Base-by-base conservation (phyloP, 306 rosid genomes). In the Trichosanthes truncata region DNA sequence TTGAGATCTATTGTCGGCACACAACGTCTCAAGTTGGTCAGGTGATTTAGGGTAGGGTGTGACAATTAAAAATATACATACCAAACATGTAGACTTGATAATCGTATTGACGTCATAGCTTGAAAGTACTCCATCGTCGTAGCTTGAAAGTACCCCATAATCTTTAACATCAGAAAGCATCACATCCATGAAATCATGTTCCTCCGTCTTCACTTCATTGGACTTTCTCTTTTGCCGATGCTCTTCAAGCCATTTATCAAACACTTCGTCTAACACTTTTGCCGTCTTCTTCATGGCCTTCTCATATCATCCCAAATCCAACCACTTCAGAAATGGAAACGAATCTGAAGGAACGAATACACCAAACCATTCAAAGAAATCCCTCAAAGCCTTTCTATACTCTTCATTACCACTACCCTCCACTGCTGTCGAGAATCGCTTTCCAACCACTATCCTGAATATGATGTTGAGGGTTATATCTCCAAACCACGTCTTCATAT, bases 41-140 rank as follows among this genome's bases (percentile, higher is more conserved):
- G n/a, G n/a, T n/a, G n/a, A n/a, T n/a, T n/a, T n/a, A n/a, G n/a
- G n/a, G n/a, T n/a, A n/a, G n/a, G n/a, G n/a, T n/a, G n/a, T n/a
- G n/a, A n/a, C n/a, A 29, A 29, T 29, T 29, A 29, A 29, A 29
- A 29, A 29, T 29, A 36, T 36, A 36, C 78, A 29, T 88, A 88
- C 92, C 52, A 88, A 86, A 78, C 92, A 88, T 1, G 95, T 88
- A 38, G 91, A 85, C 83, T 89, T 89, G 87, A 86, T 84, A 79
- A 87, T 77, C 18, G 86, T 84, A 40, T 83, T 83, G 0, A 89
- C 65, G 81, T 81, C 89, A 17, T 84, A 85, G 65, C 81, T 84
- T 18, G 88, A 83, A 2, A 88, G 81, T 38, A 88, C 59, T 23
- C 2, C 63, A n/a, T 4, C n/a, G n/a, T 81, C 89, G n/a, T 84